Evolutionary conservation across 257 asterid species (phyloP).

Genomic region (Mitragyna speciosa): DNA sequence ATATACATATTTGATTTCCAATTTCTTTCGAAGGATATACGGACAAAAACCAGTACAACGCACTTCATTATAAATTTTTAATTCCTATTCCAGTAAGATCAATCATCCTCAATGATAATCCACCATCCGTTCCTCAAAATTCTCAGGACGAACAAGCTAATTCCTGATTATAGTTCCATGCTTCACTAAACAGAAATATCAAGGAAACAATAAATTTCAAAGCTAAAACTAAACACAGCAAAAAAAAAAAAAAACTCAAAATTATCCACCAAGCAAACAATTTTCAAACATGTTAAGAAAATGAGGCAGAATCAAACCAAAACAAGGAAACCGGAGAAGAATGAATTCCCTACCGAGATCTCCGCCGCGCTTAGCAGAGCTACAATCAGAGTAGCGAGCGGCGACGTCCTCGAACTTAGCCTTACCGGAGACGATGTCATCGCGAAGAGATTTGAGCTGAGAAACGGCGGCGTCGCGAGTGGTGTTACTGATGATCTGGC

Average conservation of each 20-base stretch:
- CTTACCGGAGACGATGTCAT: conserved; percentile 62
- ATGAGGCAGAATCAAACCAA: neutral
- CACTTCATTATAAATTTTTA: neutral
- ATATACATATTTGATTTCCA: no score
- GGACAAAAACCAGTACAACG: no score
- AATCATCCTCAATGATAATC: neutral
- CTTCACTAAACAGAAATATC: neutral
- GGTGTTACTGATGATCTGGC: conserved; percentile 64
- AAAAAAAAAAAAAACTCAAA: no score
- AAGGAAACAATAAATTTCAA: neutral
- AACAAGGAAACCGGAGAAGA: neutral
- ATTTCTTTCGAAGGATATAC: no score
- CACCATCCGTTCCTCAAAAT: neutral
- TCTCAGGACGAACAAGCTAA: neutral
- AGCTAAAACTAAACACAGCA: neutral
- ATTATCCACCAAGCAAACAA: no score
- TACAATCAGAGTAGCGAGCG: conserved; percentile 67
- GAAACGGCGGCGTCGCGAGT: conserved; percentile 73
- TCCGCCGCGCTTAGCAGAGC: conserved; percentile 97
- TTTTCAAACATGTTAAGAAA: no score
- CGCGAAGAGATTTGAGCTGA: conserved; percentile 63
- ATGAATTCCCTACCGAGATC: conserved; percentile 67
- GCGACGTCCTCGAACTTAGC: conserved; percentile 77
- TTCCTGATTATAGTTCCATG: neutral
- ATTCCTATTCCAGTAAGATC: neutral